Percentiles rank a stretch among this genome's conserved stretches.
Evolutionary conservation across 1,284 basidiomycete species (phyloP).

Genomic region (Tylopilus sp.): DNA sequence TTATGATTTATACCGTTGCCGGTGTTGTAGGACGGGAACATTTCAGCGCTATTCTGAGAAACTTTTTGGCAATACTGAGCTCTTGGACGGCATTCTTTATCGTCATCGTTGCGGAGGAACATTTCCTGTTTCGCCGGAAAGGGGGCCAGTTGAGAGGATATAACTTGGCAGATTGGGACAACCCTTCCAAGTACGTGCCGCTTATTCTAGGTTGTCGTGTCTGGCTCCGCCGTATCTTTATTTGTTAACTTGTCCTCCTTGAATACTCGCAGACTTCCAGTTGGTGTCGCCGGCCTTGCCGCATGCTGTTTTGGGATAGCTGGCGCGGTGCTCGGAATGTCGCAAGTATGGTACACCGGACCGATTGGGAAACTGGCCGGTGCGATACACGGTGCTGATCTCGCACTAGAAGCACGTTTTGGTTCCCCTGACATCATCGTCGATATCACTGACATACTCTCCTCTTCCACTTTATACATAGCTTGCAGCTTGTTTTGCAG

Average conservation of each 20-base stretch:
- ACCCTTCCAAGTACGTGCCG: conserved; percentile 36
- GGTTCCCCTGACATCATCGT: too few relatives aligned
- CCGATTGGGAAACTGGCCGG: conserved; percentile 46
- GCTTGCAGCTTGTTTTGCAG: conserved; percentile 46
- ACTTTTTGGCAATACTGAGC: conserved; percentile 53
- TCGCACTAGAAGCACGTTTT: conserved; percentile 51
- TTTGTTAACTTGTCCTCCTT: too few relatives aligned
- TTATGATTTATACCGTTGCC: conserved; percentile 53
- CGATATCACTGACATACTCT: not conserved
- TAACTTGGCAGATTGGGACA: conserved; percentile 53
- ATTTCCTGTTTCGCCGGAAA: conserved; percentile 52
- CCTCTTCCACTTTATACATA: conserved; percentile 11
- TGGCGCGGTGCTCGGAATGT: conserved; percentile 50
- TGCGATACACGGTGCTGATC: conserved; percentile 45
- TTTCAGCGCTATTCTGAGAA: conserved; percentile 55
- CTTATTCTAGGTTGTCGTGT: too few relatives aligned
- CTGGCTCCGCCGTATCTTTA: too few relatives aligned
- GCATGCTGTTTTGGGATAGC: conserved; percentile 46
- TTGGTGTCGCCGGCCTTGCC: conserved; percentile 52
- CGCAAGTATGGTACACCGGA: conserved; percentile 51
- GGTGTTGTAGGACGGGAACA: conserved; percentile 62
- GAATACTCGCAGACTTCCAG: conserved; percentile 40
- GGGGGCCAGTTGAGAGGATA: conserved; percentile 47
- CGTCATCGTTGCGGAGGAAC: conserved; percentile 55
- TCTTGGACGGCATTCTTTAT: conserved; percentile 66